Base-by-base conservation (phyloP, 352 stramenopile genomes). In the Phytophthora tentaculata region DNA sequence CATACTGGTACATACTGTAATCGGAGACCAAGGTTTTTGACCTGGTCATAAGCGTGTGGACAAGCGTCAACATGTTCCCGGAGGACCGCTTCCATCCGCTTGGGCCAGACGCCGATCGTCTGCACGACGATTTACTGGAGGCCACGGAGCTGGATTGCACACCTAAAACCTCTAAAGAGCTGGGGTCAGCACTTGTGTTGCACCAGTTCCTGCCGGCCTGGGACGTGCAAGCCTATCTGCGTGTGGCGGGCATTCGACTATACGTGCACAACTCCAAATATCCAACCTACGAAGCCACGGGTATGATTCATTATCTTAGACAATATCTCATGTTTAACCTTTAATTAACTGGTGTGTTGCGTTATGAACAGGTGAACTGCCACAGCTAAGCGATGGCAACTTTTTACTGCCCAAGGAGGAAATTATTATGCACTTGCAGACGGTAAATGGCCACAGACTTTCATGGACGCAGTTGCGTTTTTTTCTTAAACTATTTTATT, bases 181-280 rank as follows among this genome's bases (percentile, higher is more conserved):
- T 95, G 22, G 83, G 84, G n/a, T 81, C 80, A 32, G 61, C 76
- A 50, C 77, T 93, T 8, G 77, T 91, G 61, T 72, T 96, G 65
- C 88, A 95, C 61, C 88, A 96, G 71, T 96, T 96, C 61, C 74
- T 93, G 50, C 86, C 88, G 3, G 81, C 88, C 1, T 96, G 86
- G 84, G 87, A 93, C 53, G 83, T 95, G 10, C 86, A 94, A 74
- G 88, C 88, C 7, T 96, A 96, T 72, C 67, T 92, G 61, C 88
- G 86, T 49, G 83, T 96, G 52, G 86, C 86, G 8, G 71, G 84
- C 56, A 80, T 96, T 29, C 68, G 71, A 23, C 65, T 96, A 51
- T 86, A 96, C 60, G 86, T 96, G 55, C 83, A 95, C 63, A 96
- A 95, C 84, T 92, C 88, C 48, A 79, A 80, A 68, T 96, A 96